Conservation (phyloP, 371 early-diverging fungal species). For the Mucor velutinosus region DNA sequence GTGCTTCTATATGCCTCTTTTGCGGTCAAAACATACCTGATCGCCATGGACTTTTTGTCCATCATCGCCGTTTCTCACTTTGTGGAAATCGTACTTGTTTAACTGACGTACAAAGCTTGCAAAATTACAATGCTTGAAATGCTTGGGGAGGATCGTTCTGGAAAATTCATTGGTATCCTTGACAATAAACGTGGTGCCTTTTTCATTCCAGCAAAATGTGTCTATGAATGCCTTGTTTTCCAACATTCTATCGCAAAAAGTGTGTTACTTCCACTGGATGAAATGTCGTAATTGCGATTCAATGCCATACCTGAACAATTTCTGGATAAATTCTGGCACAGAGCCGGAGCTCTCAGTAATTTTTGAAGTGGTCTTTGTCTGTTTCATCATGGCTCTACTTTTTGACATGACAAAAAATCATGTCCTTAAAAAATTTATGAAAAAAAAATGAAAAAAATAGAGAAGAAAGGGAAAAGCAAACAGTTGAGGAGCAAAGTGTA, state of each 20-base stretch:
- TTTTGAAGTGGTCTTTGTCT: conserved; percentile 10
- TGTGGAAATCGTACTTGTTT: conserved; percentile 97
- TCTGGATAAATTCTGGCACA: conserved; percentile 52
- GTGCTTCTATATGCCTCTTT: not conserved
- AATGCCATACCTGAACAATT: conserved; percentile 41
- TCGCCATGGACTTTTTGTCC: conserved; percentile 62
- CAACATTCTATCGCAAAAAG: conserved; percentile 54
- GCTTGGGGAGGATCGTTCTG: conserved; percentile 73
- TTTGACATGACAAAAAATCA: conserved; percentile 18
- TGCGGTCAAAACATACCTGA: conserved; percentile 38
- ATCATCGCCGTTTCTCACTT: conserved; percentile 68
- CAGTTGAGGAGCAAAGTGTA: not conserved
- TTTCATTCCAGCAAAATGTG: conserved; percentile 73
- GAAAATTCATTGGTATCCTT: conserved; percentile 77
- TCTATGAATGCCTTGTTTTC: conserved; percentile 65
- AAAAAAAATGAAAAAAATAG: not conserved
- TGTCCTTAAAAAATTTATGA: conserved; percentile 5
- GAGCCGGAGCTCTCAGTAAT: conserved; percentile 17
- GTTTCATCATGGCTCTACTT: conserved; percentile 12
- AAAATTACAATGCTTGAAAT: conserved; percentile 94
- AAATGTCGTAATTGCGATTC: not conserved
- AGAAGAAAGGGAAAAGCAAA: not conserved
- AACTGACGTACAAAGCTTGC: conserved; percentile 94
- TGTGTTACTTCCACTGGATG: not conserved
- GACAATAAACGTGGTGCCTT: conserved; percentile 85